These are phyloP conservation scores for Thyridium curvatum DNA, from an alignment of 2,329 filamentous ascomycete genomes.

Conservation along the genomic window DNA sequence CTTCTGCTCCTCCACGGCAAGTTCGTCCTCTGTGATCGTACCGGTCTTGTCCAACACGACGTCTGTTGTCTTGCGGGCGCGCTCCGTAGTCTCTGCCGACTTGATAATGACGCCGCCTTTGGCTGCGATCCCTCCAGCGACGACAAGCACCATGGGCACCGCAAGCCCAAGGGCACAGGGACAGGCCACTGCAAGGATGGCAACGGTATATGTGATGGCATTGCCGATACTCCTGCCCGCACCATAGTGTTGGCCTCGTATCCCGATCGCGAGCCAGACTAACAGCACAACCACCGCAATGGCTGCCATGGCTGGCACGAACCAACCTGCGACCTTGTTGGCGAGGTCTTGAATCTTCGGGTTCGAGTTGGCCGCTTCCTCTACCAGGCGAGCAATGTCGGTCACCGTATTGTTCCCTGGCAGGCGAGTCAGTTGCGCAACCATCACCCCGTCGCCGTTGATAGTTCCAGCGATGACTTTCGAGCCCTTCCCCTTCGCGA, in stretches of 20 bases:
- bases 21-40: constrained; percentile 41
- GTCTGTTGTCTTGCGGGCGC: constrained; percentile 39
- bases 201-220: constrained; percentile 3
- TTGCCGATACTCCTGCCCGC: constrained; percentile 1
- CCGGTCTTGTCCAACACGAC: constrained; percentile 57
- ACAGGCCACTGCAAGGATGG: constrained; percentile 50
- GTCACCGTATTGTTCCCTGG: constrained; percentile 45
- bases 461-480: constrained; percentile 45
- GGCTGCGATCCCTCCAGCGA: constrained; percentile 45
- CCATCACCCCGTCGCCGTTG: constrained; percentile 39
- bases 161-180: constrained; percentile 54
- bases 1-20: not conserved
- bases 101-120: constrained; percentile 48
- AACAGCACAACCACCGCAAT: constrained; percentile 38
- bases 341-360: constrained; percentile 46
- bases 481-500: constrained; percentile 49
- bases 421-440: constrained; percentile 36
- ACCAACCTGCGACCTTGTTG: constrained; percentile 43
- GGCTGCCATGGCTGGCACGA: constrained; percentile 42
- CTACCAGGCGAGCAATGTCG: constrained; percentile 46
- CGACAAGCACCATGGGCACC: constrained; percentile 53
- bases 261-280: constrained; percentile 35
- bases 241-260: constrained; percentile 26
- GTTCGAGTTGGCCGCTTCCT: constrained; percentile 44
- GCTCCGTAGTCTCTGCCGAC: constrained; percentile 40